Evolutionary conservation across 2,329 filamentous ascomycete genomes (phyloP), one percentile per base, ranked within the genome.

Genomic region (Cyclaneusma minus): DNA sequence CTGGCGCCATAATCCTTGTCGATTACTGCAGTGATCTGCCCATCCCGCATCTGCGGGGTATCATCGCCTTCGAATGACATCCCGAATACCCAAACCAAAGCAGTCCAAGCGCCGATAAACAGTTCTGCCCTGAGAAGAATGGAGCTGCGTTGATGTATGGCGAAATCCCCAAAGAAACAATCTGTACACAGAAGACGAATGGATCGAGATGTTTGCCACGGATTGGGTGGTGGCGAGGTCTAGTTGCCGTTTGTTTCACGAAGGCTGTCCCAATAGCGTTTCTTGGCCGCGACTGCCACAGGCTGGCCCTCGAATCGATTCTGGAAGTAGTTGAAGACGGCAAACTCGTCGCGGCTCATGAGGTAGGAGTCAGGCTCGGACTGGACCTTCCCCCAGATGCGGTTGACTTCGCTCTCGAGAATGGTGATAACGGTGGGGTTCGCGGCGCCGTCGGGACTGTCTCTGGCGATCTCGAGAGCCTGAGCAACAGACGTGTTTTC

Each of bases 271-370:
- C 66, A 71, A 45, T 60, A 70, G 31, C 62, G 51, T 38, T 47
- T 57, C 34, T 55, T 53, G 11, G 65, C 65, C 19, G 47, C 50
- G n/a, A 53, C 43, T 21, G 60, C 60, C n/a, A 54, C 40, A 35
- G 54, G 44, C 36, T 63, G 49, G 32, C 67, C 65, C 16, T 55
- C 48, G 44, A 77, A 83, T 7, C 75, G 66, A 35, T 64, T 52
- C 35, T 79, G 74, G 49, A 78, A 87, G 51, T 76, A 87, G 57
- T 89, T 91, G 67, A 91, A 84, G 33, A 91, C 63, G 29, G 79
- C 70, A 43, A 89, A 91, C 52, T 92, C 82, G 50, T 82, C 71
- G 35, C 64, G 60, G 17, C 60, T 70, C 57, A 91, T 71, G 36
- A 89, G 51, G 50, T 87, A 91, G n/a, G 59, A 58, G 26, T 65